A percentile compares a stretch with the other conserved stretches of the same genome.
Evolutionary conservation across 73 alveolate genomes (phyloP).

Genomic region (Symbiodinium pilosum): DNA sequence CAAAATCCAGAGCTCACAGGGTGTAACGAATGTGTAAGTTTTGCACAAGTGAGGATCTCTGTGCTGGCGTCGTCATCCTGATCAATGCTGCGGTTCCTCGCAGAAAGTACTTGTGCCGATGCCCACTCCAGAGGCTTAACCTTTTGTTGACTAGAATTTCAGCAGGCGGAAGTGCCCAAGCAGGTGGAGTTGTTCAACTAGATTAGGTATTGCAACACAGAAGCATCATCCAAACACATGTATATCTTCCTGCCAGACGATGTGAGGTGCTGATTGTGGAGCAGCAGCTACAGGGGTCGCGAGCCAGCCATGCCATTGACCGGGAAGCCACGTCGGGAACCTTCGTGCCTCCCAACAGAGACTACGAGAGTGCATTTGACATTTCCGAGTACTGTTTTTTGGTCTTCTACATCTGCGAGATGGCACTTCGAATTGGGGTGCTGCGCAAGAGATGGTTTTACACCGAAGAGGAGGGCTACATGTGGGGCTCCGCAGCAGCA

Average conservation of each 20-base stretch:
- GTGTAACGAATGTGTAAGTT: no score
- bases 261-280: background rate
- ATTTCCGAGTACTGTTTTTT: background rate
- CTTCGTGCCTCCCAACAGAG: background rate
- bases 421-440: background rate
- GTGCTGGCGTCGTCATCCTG: background rate
- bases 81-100: conserved; percentile 8
- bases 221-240: no score
- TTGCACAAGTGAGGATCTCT: background rate
- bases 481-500: no score
- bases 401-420: background rate
- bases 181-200: no score
- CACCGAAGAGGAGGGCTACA: conserved; percentile 14
- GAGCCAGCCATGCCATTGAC: background rate
- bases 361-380: background rate
- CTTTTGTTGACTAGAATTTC: no score
- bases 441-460: background rate
- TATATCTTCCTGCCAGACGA: no score
- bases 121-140: no score
- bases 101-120: no score
- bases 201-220: background rate
- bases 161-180: no score
- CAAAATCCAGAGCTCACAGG: no score
- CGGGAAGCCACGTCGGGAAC: background rate
- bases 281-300: background rate